These are phyloP conservation scores for Pythium diclinum DNA, from an alignment of 352 stramenopile species.

Conservation along the genomic window DNA sequence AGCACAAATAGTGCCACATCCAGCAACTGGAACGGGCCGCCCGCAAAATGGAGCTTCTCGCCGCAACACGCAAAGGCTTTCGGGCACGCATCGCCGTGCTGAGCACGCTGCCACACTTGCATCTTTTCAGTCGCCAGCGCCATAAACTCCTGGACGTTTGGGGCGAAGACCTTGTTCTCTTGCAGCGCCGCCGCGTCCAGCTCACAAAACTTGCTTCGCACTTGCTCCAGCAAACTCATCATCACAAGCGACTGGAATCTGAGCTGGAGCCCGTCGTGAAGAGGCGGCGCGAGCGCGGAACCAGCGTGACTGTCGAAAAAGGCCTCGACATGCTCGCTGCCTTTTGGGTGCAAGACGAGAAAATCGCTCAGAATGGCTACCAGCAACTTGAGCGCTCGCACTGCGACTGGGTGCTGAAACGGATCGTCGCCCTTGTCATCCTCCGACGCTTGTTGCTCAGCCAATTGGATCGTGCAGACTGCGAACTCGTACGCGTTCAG, in stretches of 20 bases:
- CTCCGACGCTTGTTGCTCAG: slow-evolving; percentile 38
- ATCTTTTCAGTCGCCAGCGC: slow-evolving; percentile 54
- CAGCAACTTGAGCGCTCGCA: slow-evolving; percentile 40
- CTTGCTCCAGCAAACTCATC: slow-evolving; percentile 48
- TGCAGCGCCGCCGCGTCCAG: slow-evolving; percentile 33
- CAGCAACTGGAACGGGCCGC: slow-evolving; percentile 46
- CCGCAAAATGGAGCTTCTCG: slow-evolving; percentile 48
- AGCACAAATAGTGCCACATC: slow-evolving; percentile 65
- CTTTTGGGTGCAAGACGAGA: slow-evolving; percentile 45
- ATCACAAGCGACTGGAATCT: slow-evolving; percentile 56
- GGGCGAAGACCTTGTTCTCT: slow-evolving; percentile 49
- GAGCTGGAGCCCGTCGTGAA: slow-evolving; percentile 47
- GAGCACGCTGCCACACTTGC: slow-evolving; percentile 62
- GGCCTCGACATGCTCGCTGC: slow-evolving; percentile 42
- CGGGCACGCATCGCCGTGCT: slow-evolving; percentile 62
- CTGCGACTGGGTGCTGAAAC: slow-evolving; percentile 49
- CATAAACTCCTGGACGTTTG: slow-evolving; percentile 62
- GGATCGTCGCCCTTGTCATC: slow-evolving; percentile 44
- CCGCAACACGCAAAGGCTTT: slow-evolving; percentile 43
- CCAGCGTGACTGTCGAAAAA: slow-evolving; percentile 48
- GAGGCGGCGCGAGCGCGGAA: slow-evolving; percentile 31
- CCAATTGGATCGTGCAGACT: slow-evolving; percentile 34
- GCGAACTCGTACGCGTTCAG: slow-evolving; percentile 39
- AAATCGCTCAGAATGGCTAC: slow-evolving; percentile 52
- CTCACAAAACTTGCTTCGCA: slow-evolving; percentile 42